A percentile compares a stretch with the other conserved stretches of the same genome.
These are phyloP conservation scores for Myxozyma neglecta DNA, from an alignment of 805 yeast genomes.

Conservation along the genomic window DNA sequence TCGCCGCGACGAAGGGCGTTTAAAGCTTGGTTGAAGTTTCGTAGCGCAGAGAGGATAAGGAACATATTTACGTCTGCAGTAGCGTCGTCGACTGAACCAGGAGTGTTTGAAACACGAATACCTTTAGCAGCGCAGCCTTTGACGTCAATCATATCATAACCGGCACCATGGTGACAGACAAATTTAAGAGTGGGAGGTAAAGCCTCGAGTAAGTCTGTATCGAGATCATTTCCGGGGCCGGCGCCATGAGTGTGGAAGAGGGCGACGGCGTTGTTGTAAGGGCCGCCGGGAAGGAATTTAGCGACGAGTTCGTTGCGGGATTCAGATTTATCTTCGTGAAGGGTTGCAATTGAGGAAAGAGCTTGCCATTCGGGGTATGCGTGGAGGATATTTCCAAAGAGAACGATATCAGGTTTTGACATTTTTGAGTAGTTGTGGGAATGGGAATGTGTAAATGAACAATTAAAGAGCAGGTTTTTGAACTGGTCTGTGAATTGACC, in stretches of 20 bases:
- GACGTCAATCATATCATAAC: conserved; percentile 67
- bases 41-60: conserved; percentile 59
- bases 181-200: conserved; percentile 57
- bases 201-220: conserved; percentile 56
- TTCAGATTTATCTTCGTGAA: conserved; percentile 19
- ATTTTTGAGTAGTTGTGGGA: not conserved
- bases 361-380: conserved; percentile 67
- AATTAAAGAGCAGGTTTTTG: too few species aligned
- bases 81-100: conserved; percentile 64
- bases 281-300: conserved; percentile 40
- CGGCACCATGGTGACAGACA: conserved; percentile 67
- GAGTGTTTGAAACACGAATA: conserved; percentile 64
- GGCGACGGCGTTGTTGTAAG: conserved; percentile 47
- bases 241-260: conserved; percentile 54
- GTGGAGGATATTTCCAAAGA: conserved; percentile 61
- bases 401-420: conserved; percentile 57
- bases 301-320: conserved; percentile 42
- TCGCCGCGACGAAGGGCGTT: conserved; percentile 55
- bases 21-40: conserved; percentile 66
- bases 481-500: too few species aligned
- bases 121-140: conserved; percentile 52
- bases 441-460: too few species aligned
- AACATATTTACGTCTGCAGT: conserved; percentile 73
- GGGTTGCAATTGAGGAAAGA: conserved; percentile 42
- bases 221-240: conserved; percentile 56